Base-by-base conservation (phyloP, 192 early-diverging fungal species). In the Entomortierella chlamydospora region DNA sequence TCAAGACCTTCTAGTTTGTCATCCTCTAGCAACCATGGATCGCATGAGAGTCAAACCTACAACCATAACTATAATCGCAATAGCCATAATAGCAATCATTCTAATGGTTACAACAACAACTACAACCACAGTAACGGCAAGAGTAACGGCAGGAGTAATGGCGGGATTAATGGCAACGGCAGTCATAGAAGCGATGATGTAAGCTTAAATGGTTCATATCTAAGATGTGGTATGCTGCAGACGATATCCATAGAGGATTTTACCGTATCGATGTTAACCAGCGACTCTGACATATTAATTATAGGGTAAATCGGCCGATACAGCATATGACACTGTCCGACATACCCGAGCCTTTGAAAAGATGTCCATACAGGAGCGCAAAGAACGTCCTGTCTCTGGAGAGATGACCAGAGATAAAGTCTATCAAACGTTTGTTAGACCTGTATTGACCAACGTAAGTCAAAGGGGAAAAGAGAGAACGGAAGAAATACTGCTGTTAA, bases 371-470 rank as follows among this genome's bases (percentile, higher is more conserved):
- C 67, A 70, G 7, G 61, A 66, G 18, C 76, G 68, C 1, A 57
- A 57, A 20, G 63, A 63, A 10, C 57, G 57, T 33, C 63, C 61
- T 23, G 22, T 47, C 13, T 69, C 67, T 10, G 50, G 55, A 11
- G 67, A 59, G 11, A 41, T 41, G 6, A 45, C 56, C 26, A 33
- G 60, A 56, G 73, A 79, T 41, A 79, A 79, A 50, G 76, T 79
- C 10, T 79, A 79, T 29, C 76, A 79, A 45, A 79, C 67, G 0
- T 79, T 79, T 61, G 68, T 79, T 7, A 41, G 68, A 34, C 76
- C 76, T 4, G 76, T 79, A 1, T 41, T 79, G 25, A 65, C 59
- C 18, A 66, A 79, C 13, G 76, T 79, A 70, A 65, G 63, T 30
- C 0, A 7, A 37, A 1, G 15, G 5, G 23, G 1, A 61, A 15